A percentile compares a stretch with the other conserved stretches of the same genome.
Conservation (phyloP, 257 asterid genomes). For the Orobanche coerulescens region DNA sequence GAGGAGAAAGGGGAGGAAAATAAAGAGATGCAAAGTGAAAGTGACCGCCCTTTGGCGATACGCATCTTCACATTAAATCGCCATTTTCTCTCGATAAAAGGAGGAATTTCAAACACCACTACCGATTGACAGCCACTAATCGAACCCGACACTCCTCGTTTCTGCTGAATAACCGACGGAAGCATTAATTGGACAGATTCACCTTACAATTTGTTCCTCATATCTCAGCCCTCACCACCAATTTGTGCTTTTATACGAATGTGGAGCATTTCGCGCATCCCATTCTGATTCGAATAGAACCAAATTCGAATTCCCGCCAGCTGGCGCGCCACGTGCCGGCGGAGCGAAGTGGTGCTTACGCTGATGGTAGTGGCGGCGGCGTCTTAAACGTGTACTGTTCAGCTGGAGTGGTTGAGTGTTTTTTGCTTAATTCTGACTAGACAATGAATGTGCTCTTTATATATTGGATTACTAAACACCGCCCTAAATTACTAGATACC, state of each 20-base stretch:
- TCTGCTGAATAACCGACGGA: slow-evolving; percentile 7
- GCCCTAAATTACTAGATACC: too few species aligned
- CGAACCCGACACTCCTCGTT: slow-evolving; percentile 35
- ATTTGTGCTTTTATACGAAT: slow-evolving; percentile 6
- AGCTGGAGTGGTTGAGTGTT: slow-evolving; percentile 6
- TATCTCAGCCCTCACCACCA: slow-evolving; percentile 7
- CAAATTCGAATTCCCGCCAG: slow-evolving; percentile 29
- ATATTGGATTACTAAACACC: too few species aligned
- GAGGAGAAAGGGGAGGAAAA: slow-evolving; percentile 20
- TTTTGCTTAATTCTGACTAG: slow-evolving; percentile 8
- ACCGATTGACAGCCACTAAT: slow-evolving; percentile 20
- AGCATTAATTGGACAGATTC: slow-evolving; percentile 24
- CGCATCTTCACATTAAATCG: slow-evolving; percentile 64
- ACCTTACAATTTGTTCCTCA: slow-evolving; percentile 10
- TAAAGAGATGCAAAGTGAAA: slow-evolving; percentile 35
- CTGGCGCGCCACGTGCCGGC: slow-evolving; percentile 32
- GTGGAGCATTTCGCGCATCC: neutral
- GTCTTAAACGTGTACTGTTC: slow-evolving; percentile 9
- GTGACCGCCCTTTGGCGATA: slow-evolving; percentile 45
- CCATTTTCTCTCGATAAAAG: slow-evolving; percentile 24
- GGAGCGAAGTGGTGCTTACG: slow-evolving; percentile 15
- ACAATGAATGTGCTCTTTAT: too few species aligned
- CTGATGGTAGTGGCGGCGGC: slow-evolving; percentile 13
- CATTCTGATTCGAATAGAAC: slow-evolving; percentile 15
- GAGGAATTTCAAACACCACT: slow-evolving; percentile 24